phyloP scores from a whole-genome alignment of 2,329 filamentous ascomycete species.

The Trichothecium roseum region DNA sequence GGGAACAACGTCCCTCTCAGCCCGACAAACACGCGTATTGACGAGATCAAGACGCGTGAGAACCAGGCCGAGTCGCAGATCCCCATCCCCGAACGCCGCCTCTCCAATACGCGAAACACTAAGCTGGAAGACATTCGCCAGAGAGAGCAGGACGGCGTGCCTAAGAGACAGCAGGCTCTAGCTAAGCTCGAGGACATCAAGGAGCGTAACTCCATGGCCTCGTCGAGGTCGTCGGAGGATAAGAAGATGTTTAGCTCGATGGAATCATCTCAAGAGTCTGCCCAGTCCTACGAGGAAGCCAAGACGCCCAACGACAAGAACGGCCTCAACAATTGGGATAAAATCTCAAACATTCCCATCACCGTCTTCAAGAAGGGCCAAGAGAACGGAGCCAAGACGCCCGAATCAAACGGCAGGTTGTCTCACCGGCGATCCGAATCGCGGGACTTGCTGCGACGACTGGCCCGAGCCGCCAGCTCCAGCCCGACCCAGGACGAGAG shows the following conservation, averaged over 20 bases:
- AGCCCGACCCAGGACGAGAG: slow-evolving; percentile 27
- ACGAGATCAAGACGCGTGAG: slow-evolving; percentile 25
- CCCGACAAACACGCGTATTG: slow-evolving; percentile 18
- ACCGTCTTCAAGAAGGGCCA: slow-evolving; percentile 23
- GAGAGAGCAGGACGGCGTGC: slow-evolving; percentile 31
- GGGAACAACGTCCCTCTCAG: slow-evolving; percentile 13
- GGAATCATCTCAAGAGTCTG: too few relatives aligned
- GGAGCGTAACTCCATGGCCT: slow-evolving; percentile 35
- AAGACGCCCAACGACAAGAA: neutral
- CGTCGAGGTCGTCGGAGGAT: slow-evolving; percentile 32
- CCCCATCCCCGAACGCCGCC: slow-evolving; percentile 17
- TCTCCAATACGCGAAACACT: slow-evolving; percentile 24
- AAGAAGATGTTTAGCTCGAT: neutral
- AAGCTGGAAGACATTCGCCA: slow-evolving; percentile 38
- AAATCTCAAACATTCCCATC: slow-evolving; percentile 27
- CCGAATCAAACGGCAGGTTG: slow-evolving; percentile 6
- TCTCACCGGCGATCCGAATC: slow-evolving; percentile 25
- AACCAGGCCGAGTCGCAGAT: slow-evolving; percentile 18
- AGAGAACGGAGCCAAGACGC: slow-evolving; percentile 7
- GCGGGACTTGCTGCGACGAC: slow-evolving; percentile 35
- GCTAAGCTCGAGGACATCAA: slow-evolving; percentile 42
- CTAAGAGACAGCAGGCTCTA: slow-evolving; percentile 35
- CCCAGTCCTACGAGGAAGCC: slow-evolving; percentile 1
- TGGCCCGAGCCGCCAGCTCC: slow-evolving; percentile 36
- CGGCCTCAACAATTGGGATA: neutral